Evolutionary conservation across 2,329 filamentous ascomycete genomes (phyloP), one percentile per base, ranked within the genome.

Genomic region (Helicocarpus griseus): DNA sequence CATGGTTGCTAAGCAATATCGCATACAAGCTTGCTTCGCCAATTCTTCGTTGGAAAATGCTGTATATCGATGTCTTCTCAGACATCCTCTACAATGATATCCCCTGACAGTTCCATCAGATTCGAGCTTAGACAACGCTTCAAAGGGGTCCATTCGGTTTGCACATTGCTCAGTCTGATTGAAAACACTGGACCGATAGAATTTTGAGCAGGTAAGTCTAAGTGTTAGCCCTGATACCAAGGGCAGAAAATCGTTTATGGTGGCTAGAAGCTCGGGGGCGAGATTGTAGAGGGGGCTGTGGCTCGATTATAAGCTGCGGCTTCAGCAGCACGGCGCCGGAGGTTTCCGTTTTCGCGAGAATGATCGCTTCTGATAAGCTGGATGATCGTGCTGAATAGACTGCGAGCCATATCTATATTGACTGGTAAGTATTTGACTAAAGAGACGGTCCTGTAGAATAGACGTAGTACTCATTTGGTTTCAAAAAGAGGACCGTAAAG

Each of bases 1-100:
- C 33, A 47, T 36, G 17, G 29, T 47, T 47, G 28, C 26, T 36
- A 47, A 47, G 35, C 29, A 47, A 36, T 47, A 47, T 3, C 44
- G 29, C 22, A 11, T 21, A 24, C 35, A 13, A 35, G 44, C 17
- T 36, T 47, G 19, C 44, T 47, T 47, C 35, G 44, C 44, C 17
- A 47, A 36, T 47, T 47, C 44, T 47, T 47, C 44, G 33, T 47
- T 47, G 29, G 29, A 47, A 47, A 47, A 47, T 33, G 44, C 29
- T 22, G 29, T 47, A 36, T 47, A 47, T 26, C 19, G 44, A 47
- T 47, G 44, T 22, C 28, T 47, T 47, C 22, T 47, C 44, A 47
- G 44, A 7, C 44, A 47, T 47, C 44, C 44, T 22, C n/a, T 47
- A 36, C 44, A 47, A 36, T 28, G 35, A 47, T 47, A 48, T 24